Percentiles rank a stretch among this genome's conserved stretches.
Evolutionary conservation across 139 green algal species (phyloP).

Genomic region (Penium margaritaceum): DNA sequence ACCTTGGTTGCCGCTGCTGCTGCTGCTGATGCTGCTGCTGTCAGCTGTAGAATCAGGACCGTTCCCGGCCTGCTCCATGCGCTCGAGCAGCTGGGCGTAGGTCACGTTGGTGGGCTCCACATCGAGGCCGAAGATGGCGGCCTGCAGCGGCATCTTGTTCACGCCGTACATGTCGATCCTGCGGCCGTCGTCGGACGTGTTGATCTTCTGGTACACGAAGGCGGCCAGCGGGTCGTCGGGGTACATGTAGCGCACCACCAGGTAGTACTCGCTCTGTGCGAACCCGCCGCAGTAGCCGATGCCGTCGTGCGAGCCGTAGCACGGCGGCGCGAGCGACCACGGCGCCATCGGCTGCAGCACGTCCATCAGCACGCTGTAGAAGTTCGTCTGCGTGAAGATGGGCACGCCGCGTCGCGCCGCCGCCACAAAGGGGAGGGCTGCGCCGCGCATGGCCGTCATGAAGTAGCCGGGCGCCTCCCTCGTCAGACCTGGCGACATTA

Average conservation of each 20-base stretch:
- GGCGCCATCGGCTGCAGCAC: slow-evolving; percentile 3
- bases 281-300: not conserved
- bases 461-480: not conserved
- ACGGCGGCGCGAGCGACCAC: not conserved
- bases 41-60: too few species aligned
- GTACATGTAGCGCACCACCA: not conserved
- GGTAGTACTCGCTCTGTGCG: slow-evolving; percentile 1
- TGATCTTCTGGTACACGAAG: not conserved
- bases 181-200: not conserved
- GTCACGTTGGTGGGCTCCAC: not conserved
- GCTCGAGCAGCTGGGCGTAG: too few species aligned
- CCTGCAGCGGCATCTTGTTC: slow-evolving; percentile 2
- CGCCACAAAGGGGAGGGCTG: not conserved
- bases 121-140: not conserved
- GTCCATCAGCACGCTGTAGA: slow-evolving; percentile 2
- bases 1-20: too few species aligned
- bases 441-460: slow-evolving; percentile 2
- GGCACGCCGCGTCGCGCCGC: not conserved
- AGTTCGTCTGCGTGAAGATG: not conserved
- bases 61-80: too few species aligned
- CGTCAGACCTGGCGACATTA: not conserved
- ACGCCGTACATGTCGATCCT: not conserved
- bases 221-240: not conserved
- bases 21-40: too few species aligned
- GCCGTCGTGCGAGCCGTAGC: slow-evolving; percentile 5